Evolutionary conservation across 2,329 filamentous ascomycete species (phyloP).

Genomic region (Emericellopsis atlantica): DNA sequence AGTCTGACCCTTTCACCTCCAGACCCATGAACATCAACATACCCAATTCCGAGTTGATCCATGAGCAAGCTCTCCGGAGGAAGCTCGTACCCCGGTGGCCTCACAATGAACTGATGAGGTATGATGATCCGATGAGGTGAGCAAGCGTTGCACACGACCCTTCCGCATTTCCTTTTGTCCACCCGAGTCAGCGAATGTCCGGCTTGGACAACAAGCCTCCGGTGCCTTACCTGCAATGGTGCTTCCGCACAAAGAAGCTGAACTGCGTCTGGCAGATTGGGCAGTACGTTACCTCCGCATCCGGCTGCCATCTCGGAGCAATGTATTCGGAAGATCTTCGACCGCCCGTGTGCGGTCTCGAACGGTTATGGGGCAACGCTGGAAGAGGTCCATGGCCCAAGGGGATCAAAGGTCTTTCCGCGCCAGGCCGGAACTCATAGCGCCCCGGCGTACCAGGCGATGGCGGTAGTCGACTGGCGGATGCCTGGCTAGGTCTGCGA

Average conservation of each 20-base stretch:
- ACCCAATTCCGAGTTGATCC: constrained; percentile 24
- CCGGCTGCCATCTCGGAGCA: constrained; percentile 78
- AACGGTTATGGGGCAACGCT: background rate
- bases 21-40: constrained; percentile 29
- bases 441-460: too few species aligned
- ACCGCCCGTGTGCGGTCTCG: background rate
- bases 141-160: constrained; percentile 81
- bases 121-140: constrained; percentile 94
- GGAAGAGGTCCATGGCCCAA: background rate
- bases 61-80: constrained; percentile 20
- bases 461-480: too few species aligned
- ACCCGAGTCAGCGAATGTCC: too few species aligned
- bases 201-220: background rate
- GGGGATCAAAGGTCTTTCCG: too few species aligned
- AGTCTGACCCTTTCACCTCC: constrained; percentile 46
- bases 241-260: constrained; percentile 75
- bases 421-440: too few species aligned
- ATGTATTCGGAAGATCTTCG: constrained; percentile 26
- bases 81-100: constrained; percentile 44
- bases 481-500: too few species aligned
- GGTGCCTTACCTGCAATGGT: constrained; percentile 64
- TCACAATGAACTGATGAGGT: constrained; percentile 83
- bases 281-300: constrained; percentile 69
- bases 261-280: constrained; percentile 76
- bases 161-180: constrained; percentile 68